Percentiles rank a stretch among this genome's conserved stretches.
phyloP scores from a whole-genome alignment of 1,139 yeast species.

The Saccharomyces hybrid region DNA sequence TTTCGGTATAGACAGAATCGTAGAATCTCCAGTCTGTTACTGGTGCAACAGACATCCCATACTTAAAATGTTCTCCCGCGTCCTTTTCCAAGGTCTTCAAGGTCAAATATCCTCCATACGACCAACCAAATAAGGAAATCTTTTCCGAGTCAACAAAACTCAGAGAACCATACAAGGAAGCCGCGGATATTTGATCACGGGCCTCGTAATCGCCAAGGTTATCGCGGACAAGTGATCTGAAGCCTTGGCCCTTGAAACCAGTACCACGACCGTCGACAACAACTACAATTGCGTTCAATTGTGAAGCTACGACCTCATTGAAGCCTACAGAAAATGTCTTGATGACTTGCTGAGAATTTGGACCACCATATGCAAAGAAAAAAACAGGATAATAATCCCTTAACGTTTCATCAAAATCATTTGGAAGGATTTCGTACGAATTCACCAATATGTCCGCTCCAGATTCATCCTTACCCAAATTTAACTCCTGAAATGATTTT shows the following conservation, averaged over 20 bases:
- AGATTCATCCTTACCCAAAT: conserved; percentile 43
- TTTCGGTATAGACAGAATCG: conserved; percentile 70
- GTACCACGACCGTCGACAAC: conserved; percentile 83
- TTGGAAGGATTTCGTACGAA: conserved; percentile 57
- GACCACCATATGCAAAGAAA: conserved; percentile 73
- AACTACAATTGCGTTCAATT: conserved; percentile 62
- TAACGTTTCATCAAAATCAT: conserved; percentile 45
- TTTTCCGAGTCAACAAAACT: conserved; percentile 50
- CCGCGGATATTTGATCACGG: conserved; percentile 63
- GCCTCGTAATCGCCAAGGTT: conserved; percentile 63
- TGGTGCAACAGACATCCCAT: conserved; percentile 74
- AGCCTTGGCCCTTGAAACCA: conserved; percentile 55
- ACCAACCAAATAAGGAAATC: conserved; percentile 79
- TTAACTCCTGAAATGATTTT: conserved; percentile 41
- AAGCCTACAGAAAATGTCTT: conserved; percentile 49
- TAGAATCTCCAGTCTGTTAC: conserved; percentile 72
- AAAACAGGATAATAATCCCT: conserved; percentile 54
- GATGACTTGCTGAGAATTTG: conserved; percentile 65
- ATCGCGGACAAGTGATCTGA: conserved; percentile 58
- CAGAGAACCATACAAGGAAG: conserved; percentile 47
- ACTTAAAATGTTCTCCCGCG: conserved; percentile 50
- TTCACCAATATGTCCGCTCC: conserved; percentile 41
- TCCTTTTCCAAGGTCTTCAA: conserved; percentile 67
- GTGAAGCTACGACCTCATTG: conserved; percentile 60
- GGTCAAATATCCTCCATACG: conserved; percentile 74